Conservation (phyloP, 2,329 filamentous ascomycete species). For the Aspergillus fischeri region DNA sequence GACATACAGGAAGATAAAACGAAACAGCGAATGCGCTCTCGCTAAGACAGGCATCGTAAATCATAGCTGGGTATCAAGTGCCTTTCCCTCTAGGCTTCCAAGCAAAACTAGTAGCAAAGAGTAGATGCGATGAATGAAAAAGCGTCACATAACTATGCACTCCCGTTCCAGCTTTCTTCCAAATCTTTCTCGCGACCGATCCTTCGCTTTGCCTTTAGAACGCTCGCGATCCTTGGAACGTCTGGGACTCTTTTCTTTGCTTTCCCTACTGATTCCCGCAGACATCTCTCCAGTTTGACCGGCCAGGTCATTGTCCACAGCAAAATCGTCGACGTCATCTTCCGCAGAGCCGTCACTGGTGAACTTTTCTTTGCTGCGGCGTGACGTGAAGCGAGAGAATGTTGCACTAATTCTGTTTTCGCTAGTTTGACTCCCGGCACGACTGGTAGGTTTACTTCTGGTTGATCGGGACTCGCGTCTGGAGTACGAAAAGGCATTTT, state of each 20-base stretch:
- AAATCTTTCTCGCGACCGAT: conserved; percentile 33
- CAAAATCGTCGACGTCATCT: conserved; percentile 23
- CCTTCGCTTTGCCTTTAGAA: conserved; percentile 27
- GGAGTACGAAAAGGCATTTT: conserved; percentile 23
- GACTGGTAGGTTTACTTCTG: conserved; percentile 32
- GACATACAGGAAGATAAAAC: neutral
- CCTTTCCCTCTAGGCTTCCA: neutral
- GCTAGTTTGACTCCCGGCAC: conserved; percentile 32
- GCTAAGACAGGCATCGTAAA: neutral
- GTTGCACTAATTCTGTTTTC: conserved; percentile 34
- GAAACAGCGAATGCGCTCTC: neutral
- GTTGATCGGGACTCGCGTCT: conserved; percentile 26
- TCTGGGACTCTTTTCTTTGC: conserved; percentile 21
- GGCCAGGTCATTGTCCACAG: conserved; percentile 17
- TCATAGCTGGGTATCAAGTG: conserved; percentile 8
- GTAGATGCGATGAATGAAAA: neutral
- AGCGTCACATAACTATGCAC: conserved; percentile 38
- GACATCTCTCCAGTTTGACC: conserved; percentile 13
- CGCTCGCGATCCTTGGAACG: conserved; percentile 19
- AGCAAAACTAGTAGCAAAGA: neutral
- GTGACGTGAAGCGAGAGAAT: conserved; percentile 32
- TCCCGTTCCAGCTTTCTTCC: conserved; percentile 39
- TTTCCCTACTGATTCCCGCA: conserved; percentile 12
- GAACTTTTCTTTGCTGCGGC: conserved; percentile 29
- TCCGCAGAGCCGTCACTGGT: conserved; percentile 23